Base-by-base conservation (phyloP, 768 basidiomycete genomes). In the Astraeus odoratus region DNA sequence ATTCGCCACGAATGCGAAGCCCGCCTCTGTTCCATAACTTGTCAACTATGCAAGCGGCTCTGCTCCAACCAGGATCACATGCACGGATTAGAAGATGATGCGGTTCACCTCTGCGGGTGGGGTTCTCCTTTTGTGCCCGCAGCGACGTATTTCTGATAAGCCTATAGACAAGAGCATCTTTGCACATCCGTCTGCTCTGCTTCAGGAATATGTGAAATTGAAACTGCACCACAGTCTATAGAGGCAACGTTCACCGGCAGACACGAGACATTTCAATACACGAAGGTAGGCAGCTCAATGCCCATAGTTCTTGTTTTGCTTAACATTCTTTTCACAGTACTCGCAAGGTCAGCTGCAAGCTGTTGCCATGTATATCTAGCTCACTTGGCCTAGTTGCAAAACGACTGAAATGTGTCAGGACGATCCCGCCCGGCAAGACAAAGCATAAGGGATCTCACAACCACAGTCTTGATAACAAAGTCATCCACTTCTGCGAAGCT, bases 231-330 rank as follows among this genome's bases (percentile, higher is more conserved):
- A 1, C 71, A 73, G 43, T 72, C 76, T 0, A 69, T 79, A 33
- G 73, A 77, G 50, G 74, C 76, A 3, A 76, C 75, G 0, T 80
- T 78, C 50, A 72, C 68, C 0, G 78, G 78, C 1, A 63, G 59
- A 39, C 73, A 78, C 42, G 73, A 77, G 48, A 76, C 71, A 0
- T 79, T 77, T 54, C 71, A 75, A 51, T 79, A 75, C 44, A 80
- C 78, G 2, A 79, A 78, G 69, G 77, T 75, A 33, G 29, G 37
- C 12, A 1, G 16, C 37, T 22, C 8, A 10, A 20, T n/a, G 24
- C 22, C 15, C 16, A n/a, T 49, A 37, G 38, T 18, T 41, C 9
- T 22, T 27, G 18, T 16, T 18, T 23, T 18, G 6, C 6, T 16
- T 5, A 29, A 43, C 18, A 26, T 45, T 19, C 27, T 15, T 23